Base-by-base conservation (phyloP, 768 basidiomycete genomes). In the Suillus subaureus region DNA sequence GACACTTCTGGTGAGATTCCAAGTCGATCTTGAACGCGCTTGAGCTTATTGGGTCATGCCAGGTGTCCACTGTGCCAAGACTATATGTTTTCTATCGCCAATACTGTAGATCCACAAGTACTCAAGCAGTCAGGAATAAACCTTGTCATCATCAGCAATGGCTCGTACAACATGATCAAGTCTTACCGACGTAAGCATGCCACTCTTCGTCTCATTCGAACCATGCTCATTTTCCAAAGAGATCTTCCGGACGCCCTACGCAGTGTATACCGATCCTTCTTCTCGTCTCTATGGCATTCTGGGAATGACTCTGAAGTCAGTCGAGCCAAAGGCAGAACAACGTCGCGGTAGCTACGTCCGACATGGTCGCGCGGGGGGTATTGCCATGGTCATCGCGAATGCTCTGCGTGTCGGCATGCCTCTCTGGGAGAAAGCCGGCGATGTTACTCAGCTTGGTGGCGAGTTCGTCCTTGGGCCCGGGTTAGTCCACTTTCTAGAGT, bases 1-100 rank as follows among this genome's bases (percentile, higher is more conserved):
- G 95, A 51, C 92, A 94, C 76, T 95, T 95, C 78, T 92, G 89
- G 91, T 85, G 60, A 65, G 75, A 69, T 28, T 12, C 52, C 57
- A 51, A 45, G 26, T 57, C 31, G 61, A 62, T 55, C 64, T 57
- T 35, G n/a, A 23, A 3, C 39, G 65, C 65, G 66, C 37, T 13
- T 47, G 18, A 61, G 23, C 28, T 56, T 15, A 54, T 61, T 28
- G n/a, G 0, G 6, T 43, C 15, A 16, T 55, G 54, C 5, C 49
- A 85, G 87, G 84, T 96, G 94, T 72, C 89, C 92, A 0, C 77
- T 88, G 15, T 94, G 92, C 75, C 93, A 94, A 72, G 94, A 97
- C 75, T 97, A 96, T 75, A 87, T 96, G 83, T 81, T 85, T 49
- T 89, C 87, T 40, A 82, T 93, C 68, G 78, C 80, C 77, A 80